Base-by-base conservation (phyloP, 2,329 filamentous ascomycete species). In the Ampelomyces quisqualis region DNA sequence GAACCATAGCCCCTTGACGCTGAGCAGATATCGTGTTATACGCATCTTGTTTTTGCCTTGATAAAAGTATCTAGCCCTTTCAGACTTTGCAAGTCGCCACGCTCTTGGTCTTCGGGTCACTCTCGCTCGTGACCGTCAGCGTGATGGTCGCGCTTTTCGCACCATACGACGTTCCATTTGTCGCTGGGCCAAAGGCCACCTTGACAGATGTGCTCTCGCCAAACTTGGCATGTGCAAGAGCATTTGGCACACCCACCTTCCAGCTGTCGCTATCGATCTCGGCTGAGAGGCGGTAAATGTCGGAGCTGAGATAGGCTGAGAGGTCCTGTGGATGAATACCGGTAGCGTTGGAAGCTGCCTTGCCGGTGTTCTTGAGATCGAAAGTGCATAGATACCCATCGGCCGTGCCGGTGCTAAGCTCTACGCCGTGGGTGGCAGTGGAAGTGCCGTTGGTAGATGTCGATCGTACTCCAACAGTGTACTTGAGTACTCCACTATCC, bases 221-320 rank as follows among this genome's bases (percentile, higher is more conserved):
- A 24, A 71, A 74, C 35, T 67, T 60, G 0, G 70, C 73, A 1
- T 66, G 57, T 6, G 73, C 68, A 64, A 67, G 48, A 26, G 55
- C 63, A 40, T 66, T 67, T 7, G 62, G 63, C 11, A 78, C 39
- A 39, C 66, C 72, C 1, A 74, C 70, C 7, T 57, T 62, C 76
- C 75, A 78, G 0, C 76, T 76, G 2, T 67, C 57, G 9, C 70
- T 71, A 5, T 72, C 64, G 3, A 77, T 66, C 33, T 63, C 49
- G 1, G 73, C 73, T 13, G 59, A 65, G n/a, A 78, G 57, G 8
- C 74, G 64, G 57, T 73, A 78, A 19, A 78, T 70, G 31, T 78
- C 75, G 1, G 68, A 71, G 5, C 56, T 60, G 4, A 75, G 51
- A 43, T 73, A 73, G 9, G 55, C 56, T 0, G 70, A 61, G 1